Percentiles rank a stretch among this genome's conserved stretches.
phyloP scores from a whole-genome alignment of 805 yeast species.

The Yamadazyma sp. region DNA sequence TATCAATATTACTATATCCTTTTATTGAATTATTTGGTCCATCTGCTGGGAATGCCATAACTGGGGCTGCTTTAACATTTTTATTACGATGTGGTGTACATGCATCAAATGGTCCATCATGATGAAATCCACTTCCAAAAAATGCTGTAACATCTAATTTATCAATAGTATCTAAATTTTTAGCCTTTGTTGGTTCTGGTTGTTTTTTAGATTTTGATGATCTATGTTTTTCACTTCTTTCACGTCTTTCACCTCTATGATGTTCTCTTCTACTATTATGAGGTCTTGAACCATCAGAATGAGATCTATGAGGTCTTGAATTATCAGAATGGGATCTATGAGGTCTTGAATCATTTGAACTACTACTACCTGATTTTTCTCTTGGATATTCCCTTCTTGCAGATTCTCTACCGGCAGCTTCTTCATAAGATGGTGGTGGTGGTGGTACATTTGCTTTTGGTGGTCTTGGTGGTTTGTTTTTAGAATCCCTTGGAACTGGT shows the following conservation, averaged over 20 bases:
- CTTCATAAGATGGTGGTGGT: conserved; percentile 69
- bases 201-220: conserved; percentile 25
- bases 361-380: conserved; percentile 37
- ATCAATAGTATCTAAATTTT: conserved; percentile 90
- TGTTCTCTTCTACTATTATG: conserved; percentile 5
- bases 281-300: conserved; percentile 11
- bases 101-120: conserved; percentile 99
- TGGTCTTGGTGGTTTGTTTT: conserved; percentile 24
- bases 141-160: conserved; percentile 93
- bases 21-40: conserved; percentile 88
- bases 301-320: conserved; percentile 15
- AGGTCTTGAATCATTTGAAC: conserved; percentile 10
- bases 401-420: conserved; percentile 53
- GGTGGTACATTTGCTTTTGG: conserved; percentile 42
- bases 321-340: conserved; percentile 14
- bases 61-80: conserved; percentile 75
- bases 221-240: conserved; percentile 13
- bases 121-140: conserved; percentile 93
- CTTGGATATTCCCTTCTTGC: conserved; percentile 47
- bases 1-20: conserved; percentile 54
- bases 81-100: conserved; percentile 95
- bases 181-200: conserved; percentile 50
- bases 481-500: conserved; percentile 21
- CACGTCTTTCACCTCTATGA: conserved; percentile 2
- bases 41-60: conserved; percentile 90